Conservation (phyloP, 148 eudicot species). For the Cornus controversa region DNA sequence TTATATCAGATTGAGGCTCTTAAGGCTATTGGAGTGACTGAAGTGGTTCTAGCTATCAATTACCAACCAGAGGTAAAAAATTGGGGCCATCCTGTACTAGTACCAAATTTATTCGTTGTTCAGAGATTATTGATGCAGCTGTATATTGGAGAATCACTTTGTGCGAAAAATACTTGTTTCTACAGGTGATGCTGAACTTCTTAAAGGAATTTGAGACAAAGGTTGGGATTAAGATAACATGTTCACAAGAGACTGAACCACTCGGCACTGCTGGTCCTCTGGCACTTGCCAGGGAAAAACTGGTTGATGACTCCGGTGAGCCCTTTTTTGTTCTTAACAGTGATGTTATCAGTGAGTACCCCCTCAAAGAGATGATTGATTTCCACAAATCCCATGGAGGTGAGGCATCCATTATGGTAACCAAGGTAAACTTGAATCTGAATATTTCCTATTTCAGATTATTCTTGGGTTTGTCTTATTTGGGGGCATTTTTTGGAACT, state of each 20-base stretch:
- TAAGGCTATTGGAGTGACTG: conserved; percentile 86
- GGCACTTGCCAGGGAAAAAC: conserved; percentile 88
- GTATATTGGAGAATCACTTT: background rate
- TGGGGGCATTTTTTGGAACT: conserved; percentile 3
- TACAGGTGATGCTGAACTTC: conserved; percentile 88
- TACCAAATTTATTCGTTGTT: background rate
- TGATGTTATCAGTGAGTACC: conserved; percentile 94
- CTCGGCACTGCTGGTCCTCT: conserved; percentile 97
- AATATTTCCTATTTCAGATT: background rate
- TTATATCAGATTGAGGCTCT: conserved; percentile 85
- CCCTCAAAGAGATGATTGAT: conserved; percentile 73
- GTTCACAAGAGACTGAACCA: conserved; percentile 96
- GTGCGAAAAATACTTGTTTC: background rate
- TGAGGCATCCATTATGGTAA: conserved; percentile 96
- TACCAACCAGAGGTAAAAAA: conserved; percentile 90
- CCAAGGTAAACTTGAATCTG: conserved; percentile 54
- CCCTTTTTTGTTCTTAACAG: conserved; percentile 95
- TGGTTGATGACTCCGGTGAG: conserved; percentile 72
- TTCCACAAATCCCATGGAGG: conserved; percentile 91
- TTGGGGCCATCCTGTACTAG: background rate
- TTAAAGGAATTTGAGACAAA: conserved; percentile 86
- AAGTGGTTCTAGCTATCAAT: conserved; percentile 95
- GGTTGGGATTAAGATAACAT: conserved; percentile 78
- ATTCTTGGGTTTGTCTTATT: background rate
- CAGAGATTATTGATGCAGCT: background rate